A percentile compares a stretch with the other conserved stretches of the same genome.
Evolutionary conservation across 176 grass and related monocot genomes (phyloP).

Genomic region (Areca catechu): DNA sequence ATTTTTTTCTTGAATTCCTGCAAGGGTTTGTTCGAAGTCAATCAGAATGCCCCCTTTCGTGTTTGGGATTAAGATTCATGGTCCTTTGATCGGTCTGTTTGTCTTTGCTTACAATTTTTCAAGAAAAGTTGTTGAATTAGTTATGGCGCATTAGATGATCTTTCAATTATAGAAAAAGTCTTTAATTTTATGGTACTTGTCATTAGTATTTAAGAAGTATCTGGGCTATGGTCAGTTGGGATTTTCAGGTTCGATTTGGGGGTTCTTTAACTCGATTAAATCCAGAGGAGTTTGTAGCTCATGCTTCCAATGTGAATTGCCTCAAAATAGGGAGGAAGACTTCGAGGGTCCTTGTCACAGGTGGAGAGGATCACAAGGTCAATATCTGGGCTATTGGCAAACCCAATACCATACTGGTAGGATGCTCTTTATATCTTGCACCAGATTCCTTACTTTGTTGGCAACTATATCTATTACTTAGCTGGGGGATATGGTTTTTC

Average conservation of each 20-base stretch:
- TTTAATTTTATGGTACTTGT: neutral
- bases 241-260: neutral
- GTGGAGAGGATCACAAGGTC: slow-evolving; percentile 81
- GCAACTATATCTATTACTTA: neutral
- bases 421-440: neutral
- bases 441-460: no score
- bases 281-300: slow-evolving; percentile 85
- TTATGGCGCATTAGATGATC: no score
- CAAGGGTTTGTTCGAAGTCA: slow-evolving; percentile 22
- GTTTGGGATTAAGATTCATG: no score
- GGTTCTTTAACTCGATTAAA: slow-evolving; percentile 10
- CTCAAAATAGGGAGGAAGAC: slow-evolving; percentile 67
- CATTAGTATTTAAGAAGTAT: neutral
- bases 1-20: slow-evolving; percentile 12
- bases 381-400: slow-evolving; percentile 93
- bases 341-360: slow-evolving; percentile 71
- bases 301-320: slow-evolving; percentile 79
- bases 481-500: neutral
- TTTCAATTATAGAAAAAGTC: slow-evolving; percentile 16
- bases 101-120: no score
- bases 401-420: slow-evolving; percentile 70
- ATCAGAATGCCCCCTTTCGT: neutral
- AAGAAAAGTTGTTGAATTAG: no score
- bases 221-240: slow-evolving; percentile 1
- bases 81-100: no score